A percentile compares a stretch with the other conserved stretches of the same genome.
Evolutionary conservation across 2,329 filamentous ascomycete species (phyloP).

Genomic region (Mycosphaerella sp.): DNA sequence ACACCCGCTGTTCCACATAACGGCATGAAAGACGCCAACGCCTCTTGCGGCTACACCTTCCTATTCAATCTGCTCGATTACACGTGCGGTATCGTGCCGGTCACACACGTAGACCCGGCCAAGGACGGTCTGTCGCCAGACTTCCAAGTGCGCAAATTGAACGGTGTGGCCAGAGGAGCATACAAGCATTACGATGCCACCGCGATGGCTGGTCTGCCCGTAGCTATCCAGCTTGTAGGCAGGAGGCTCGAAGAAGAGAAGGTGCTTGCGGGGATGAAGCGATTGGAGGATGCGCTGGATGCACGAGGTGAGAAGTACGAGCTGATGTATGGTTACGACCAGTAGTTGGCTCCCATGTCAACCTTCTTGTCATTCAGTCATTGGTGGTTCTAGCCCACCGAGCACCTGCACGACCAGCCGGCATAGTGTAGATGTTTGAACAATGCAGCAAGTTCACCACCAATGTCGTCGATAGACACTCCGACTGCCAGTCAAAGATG

Average conservation of each 20-base stretch:
- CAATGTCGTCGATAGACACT: background rate
- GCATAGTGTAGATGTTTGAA: no score
- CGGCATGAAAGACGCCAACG: constrained; percentile 78
- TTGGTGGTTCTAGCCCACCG: no score
- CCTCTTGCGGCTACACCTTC: constrained; percentile 88
- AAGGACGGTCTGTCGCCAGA: constrained; percentile 58
- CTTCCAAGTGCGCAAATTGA: constrained; percentile 59
- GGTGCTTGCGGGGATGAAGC: constrained; percentile 72
- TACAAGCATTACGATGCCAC: constrained; percentile 78
- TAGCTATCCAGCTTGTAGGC: constrained; percentile 78
- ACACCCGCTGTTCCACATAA: constrained; percentile 82
- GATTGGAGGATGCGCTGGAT: constrained; percentile 67
- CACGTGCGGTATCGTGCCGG: constrained; percentile 70
- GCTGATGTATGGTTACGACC: constrained; percentile 36
- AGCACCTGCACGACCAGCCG: no score
- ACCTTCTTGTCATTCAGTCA: no score
- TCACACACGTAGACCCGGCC: constrained; percentile 71
- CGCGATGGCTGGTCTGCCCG: constrained; percentile 80
- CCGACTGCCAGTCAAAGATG: background rate
- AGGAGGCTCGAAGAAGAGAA: constrained; percentile 79
- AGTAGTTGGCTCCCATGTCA: background rate
- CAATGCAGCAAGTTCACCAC: background rate
- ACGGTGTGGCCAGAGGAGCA: constrained; percentile 73
- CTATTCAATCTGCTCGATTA: constrained; percentile 91
- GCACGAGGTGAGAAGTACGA: constrained; percentile 46